Conservation (phyloP, 345 rosid species). For the Populus alba region DNA sequence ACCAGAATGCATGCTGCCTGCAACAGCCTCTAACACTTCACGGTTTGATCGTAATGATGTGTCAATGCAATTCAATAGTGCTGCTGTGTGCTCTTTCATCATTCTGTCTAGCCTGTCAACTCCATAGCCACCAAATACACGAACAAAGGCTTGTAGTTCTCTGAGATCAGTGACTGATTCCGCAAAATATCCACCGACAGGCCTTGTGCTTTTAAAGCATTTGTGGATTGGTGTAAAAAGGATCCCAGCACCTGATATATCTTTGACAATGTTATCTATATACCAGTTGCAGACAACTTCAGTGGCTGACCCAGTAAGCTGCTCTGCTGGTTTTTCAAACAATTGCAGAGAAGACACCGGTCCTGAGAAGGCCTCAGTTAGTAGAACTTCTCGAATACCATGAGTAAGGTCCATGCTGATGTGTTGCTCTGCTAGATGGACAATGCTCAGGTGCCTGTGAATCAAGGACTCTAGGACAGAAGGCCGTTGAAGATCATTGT, state of each 20-base stretch:
- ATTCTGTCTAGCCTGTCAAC: slow-evolving; percentile 83
- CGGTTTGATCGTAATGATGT: slow-evolving; percentile 84
- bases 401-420: slow-evolving; percentile 98
- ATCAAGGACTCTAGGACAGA: slow-evolving; percentile 80
- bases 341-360: slow-evolving; percentile 78
- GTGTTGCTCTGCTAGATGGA: slow-evolving; percentile 97
- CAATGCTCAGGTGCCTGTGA: slow-evolving; percentile 80
- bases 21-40: slow-evolving; percentile 79
- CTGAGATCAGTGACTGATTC: slow-evolving; percentile 90
- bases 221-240: slow-evolving; percentile 84
- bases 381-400: slow-evolving; percentile 85
- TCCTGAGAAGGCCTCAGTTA: slow-evolving; percentile 83
- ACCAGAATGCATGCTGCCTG: slow-evolving; percentile 92
- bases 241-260: slow-evolving; percentile 89
- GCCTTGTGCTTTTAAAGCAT: slow-evolving; percentile 96
- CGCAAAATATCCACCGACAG: slow-evolving; percentile 98
- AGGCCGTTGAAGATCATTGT: slow-evolving; percentile 96
- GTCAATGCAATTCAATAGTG: slow-evolving; percentile 90
- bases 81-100: slow-evolving; percentile 97
- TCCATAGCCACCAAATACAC: slow-evolving; percentile 92
- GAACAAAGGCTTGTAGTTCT: slow-evolving; percentile 83
- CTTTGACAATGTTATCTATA: slow-evolving; percentile 94
- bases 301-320: slow-evolving; percentile 73
- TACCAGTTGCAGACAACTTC: slow-evolving; percentile 98
- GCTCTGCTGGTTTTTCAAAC: slow-evolving; percentile 74